phyloP scores from a whole-genome alignment of 106 monocot genomes.

The Narthecium ossifragum region DNA sequence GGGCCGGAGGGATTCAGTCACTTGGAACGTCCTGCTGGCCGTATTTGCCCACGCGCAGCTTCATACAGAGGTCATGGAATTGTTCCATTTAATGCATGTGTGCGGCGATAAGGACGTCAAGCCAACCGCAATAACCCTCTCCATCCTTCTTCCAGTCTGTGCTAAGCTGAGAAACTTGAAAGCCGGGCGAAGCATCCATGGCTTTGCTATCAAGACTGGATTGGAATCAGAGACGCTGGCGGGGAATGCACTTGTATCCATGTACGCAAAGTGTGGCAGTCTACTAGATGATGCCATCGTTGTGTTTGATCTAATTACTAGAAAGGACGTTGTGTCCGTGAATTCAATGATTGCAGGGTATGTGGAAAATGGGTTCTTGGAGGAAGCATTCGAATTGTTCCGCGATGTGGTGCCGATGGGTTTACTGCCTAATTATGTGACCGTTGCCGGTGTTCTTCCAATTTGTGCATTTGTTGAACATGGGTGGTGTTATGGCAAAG shows the following conservation, averaged over 20 bases:
- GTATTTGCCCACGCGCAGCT: slow-evolving; percentile 30
- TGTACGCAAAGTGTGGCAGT: slow-evolving; percentile 61
- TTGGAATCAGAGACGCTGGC: slow-evolving; percentile 47
- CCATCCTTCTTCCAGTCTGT: slow-evolving; percentile 41
- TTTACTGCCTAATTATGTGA: slow-evolving; percentile 41
- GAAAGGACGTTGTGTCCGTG: slow-evolving; percentile 64
- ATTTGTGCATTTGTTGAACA: slow-evolving; percentile 33
- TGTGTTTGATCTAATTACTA: slow-evolving; percentile 25
- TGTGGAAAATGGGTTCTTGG: slow-evolving; percentile 28
- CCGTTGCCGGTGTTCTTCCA: slow-evolving; percentile 51
- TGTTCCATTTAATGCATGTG: slow-evolving; percentile 35
- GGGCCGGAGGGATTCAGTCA: slow-evolving; percentile 33
- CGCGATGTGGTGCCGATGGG: slow-evolving; percentile 25
- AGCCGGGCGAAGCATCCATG: slow-evolving; percentile 32
- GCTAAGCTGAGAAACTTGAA: slow-evolving; percentile 26
- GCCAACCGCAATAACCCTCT: slow-evolving; percentile 38
- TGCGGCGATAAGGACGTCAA: slow-evolving; percentile 10
- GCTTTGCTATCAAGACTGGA: slow-evolving; percentile 37
- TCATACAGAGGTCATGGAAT: slow-evolving; percentile 12
- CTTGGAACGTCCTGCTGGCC: slow-evolving; percentile 52
- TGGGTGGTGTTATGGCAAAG: slow-evolving; percentile 48
- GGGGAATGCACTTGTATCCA: slow-evolving; percentile 56
- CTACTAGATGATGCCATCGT: slow-evolving; percentile 20
- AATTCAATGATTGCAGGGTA: slow-evolving; percentile 68
- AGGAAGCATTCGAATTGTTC: slow-evolving; percentile 39